Evolutionary conservation across 768 basidiomycete genomes (phyloP).

Genomic region (Trichaptum fuscoviolaceum): DNA sequence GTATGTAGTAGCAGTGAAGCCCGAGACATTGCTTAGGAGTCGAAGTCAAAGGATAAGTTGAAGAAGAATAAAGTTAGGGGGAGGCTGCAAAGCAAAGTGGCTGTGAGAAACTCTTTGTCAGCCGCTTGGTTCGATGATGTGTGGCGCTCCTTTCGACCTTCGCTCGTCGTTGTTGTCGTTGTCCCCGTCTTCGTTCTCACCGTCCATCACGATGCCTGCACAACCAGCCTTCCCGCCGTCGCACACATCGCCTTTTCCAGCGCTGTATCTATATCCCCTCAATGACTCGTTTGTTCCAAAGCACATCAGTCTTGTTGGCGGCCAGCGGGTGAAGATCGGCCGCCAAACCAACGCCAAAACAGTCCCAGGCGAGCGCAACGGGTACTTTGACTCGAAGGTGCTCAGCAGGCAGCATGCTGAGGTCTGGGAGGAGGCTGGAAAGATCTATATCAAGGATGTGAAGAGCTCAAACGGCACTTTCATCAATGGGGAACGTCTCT

Average conservation of each 20-base stretch:
- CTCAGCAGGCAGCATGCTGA: slow-evolving; percentile 94
- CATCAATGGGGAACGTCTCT: slow-evolving; percentile 92
- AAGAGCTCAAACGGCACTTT: slow-evolving; percentile 98
- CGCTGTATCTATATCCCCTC: slow-evolving; percentile 70
- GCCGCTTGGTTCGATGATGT: neutral
- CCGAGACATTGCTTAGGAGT: neutral
- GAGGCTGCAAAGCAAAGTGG: neutral
- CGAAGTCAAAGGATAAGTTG: neutral
- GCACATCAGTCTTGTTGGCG: slow-evolving; percentile 73
- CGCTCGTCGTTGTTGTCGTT: neutral
- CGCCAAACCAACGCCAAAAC: slow-evolving; percentile 96
- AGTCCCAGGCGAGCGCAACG: slow-evolving; percentile 83
- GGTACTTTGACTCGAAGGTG: slow-evolving; percentile 96
- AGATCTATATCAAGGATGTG: slow-evolving; percentile 99
- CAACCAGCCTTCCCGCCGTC: slow-evolving; percentile 1
- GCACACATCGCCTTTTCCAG: slow-evolving; percentile 21
- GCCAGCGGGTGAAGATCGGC: slow-evolving; percentile 83
- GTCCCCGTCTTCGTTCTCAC: neutral
- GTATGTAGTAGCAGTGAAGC: neutral
- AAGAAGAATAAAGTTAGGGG: neutral
- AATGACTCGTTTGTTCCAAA: slow-evolving; percentile 95
- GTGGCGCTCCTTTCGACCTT: slow-evolving; percentile 1
- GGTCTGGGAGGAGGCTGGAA: slow-evolving; percentile 89
- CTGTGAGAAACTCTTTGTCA: neutral
- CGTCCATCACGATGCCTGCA: slow-evolving; percentile 6